Percentiles rank a stretch among this genome's conserved stretches.
These are phyloP conservation scores for Plasmopara muralis DNA, from an alignment of 352 stramenopile genomes.

Conservation along the genomic window DNA sequence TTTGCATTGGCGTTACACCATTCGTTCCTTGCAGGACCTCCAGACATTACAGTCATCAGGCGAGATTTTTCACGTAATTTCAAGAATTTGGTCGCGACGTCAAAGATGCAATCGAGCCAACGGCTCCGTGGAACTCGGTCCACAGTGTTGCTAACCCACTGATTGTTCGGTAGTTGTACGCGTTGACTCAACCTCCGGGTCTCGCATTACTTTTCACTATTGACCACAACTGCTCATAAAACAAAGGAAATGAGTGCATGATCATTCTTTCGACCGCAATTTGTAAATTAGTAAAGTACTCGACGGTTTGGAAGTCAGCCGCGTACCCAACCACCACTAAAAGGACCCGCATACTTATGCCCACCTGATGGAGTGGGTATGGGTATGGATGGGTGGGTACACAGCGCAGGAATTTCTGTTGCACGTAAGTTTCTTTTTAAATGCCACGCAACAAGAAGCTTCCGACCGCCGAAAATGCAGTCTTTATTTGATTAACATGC, in stretches of 20 bases:
- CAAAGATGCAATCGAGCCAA: conserved; percentile 53
- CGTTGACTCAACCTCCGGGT: conserved; percentile 34
- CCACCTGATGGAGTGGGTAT: too few relatives aligned
- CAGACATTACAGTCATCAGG: not conserved
- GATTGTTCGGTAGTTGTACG: conserved; percentile 67
- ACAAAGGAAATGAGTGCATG: conserved; percentile 66
- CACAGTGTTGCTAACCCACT: conserved; percentile 41
- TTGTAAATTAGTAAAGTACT: conserved; percentile 49
- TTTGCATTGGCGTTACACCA: conserved; percentile 62
- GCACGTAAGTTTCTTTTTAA: conserved; percentile 36
- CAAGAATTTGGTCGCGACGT: conserved; percentile 53
- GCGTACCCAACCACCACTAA: too few relatives aligned
- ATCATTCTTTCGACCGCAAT: conserved; percentile 43
- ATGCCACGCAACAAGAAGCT: conserved; percentile 22
- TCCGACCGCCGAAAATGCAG: conserved; percentile 40
- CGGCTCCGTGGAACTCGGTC: conserved; percentile 47
- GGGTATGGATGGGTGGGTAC: too few relatives aligned
- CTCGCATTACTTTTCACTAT: conserved; percentile 36
- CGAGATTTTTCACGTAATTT: not conserved
- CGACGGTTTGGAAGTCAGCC: conserved; percentile 19
- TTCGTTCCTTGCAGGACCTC: conserved; percentile 31
- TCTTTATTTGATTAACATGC: conserved; percentile 70
- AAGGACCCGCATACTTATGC: too few relatives aligned
- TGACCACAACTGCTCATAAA: conserved; percentile 19
- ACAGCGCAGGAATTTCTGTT: too few relatives aligned